A percentile compares a stretch with the other conserved stretches of the same genome.
These are phyloP conservation scores for Camelina hispida DNA, from an alignment of 345 rosid species.

Conservation along the genomic window DNA sequence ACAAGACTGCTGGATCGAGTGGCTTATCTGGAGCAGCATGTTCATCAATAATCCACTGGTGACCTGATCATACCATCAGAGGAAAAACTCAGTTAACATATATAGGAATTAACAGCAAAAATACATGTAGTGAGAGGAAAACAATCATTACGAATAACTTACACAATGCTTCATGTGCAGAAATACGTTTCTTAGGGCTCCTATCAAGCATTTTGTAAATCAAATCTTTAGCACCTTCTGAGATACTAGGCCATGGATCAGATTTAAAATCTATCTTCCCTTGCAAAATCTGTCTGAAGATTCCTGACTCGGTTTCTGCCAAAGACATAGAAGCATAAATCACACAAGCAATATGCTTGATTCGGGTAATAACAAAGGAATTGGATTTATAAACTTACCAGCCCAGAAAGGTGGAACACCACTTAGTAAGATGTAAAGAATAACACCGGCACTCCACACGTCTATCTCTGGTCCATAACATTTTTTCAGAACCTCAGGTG, in stretches of 20 bases:
- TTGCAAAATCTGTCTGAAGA: constrained; percentile 85
- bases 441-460: constrained; percentile 98
- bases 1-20: constrained; percentile 90
- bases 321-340: constrained; percentile 8
- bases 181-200: constrained; percentile 76
- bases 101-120: background rate
- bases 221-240: constrained; percentile 91
- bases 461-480: constrained; percentile 90
- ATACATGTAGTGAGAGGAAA: background rate
- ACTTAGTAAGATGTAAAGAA: constrained; percentile 88
- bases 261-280: constrained; percentile 89
- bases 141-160: constrained; percentile 41
- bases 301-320: constrained; percentile 96
- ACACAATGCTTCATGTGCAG: constrained; percentile 93
- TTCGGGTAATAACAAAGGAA: background rate
- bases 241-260: constrained; percentile 93
- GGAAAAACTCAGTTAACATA: constrained; percentile 14
- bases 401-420: constrained; percentile 99
- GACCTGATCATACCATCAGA: constrained; percentile 57
- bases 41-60: constrained; percentile 96
- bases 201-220: constrained; percentile 86
- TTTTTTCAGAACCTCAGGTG: constrained; percentile 92
- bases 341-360: constrained; percentile 3
- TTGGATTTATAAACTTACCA: constrained; percentile 50
- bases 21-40: constrained; percentile 89